Base-by-base conservation (phyloP, 2,329 filamentous ascomycete species). In the Cladosporium colombiae region DNA sequence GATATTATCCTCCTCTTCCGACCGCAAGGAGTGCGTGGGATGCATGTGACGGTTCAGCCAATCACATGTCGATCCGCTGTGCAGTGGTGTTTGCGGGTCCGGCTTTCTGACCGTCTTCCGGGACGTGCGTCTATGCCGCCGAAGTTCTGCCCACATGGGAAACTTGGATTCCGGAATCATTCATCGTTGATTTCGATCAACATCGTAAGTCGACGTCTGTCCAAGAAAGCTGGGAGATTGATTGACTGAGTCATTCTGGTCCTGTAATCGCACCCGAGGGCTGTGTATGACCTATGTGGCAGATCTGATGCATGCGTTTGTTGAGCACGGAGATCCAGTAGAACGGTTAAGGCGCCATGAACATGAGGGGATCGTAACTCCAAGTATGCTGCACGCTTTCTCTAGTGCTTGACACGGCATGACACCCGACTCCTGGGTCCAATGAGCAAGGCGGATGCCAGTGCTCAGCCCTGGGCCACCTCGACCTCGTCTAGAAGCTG, bases 401-500 rank as follows among this genome's bases (percentile, higher is more conserved):
- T n/a, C n/a, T n/a, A n/a, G n/a, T 13, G 40, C 2, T 21, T 46
- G 37, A 46, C 8, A 10, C 18, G 10, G 40, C 40, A 46, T 46
- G 4, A 11, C 6, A 46, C 1, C n/a, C 40, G 40, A 46, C 8
- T 11, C 3, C n/a, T 13, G 3, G 2, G n/a, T 46, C 40, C 40
- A 46, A 46, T 46, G 10, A 46, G 10, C 40, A 46, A 21, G 40
- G 40, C n/a, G n/a, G 40, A 21, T 46, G n/a, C 40, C n/a, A 5
- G 7, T 46, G 40, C n/a, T 46, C 40, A 55, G n/a, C 21, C 31
- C 8, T 55, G 52, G 31, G 25, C 6, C n/a, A n/a, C n/a, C n/a
- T n/a, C n/a, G n/a, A n/a, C n/a, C 27, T 55, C 52, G 52, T 55
- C 52, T 6, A 55, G 52, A 29, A 55, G n/a, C 5, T 55, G 52